phyloP scores from a whole-genome alignment of 371 early-diverging fungal species.

The Coemansia sp. region DNA sequence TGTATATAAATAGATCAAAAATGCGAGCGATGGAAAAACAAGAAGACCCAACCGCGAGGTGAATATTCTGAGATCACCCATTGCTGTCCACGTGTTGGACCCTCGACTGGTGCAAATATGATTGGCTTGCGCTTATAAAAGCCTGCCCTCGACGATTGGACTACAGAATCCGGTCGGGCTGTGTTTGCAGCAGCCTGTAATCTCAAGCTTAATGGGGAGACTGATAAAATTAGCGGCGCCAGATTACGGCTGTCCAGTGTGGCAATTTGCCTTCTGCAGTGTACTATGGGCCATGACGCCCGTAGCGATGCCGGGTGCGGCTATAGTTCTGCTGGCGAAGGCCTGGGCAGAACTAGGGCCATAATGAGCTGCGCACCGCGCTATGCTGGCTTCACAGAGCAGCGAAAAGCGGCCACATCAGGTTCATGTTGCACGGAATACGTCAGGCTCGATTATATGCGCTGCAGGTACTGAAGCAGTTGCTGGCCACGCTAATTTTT shows the following conservation, averaged over 20 bases:
- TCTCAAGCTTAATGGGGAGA: neutral
- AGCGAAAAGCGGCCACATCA: conserved; percentile 48
- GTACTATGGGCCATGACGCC: neutral
- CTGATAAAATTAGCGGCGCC: conserved; percentile 1
- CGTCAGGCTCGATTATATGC: neutral
- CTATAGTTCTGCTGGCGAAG: conserved; percentile 47
- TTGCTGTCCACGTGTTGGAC: neutral
- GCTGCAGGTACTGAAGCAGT: too few relatives aligned
- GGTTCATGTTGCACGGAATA: neutral
- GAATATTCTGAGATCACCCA: neutral
- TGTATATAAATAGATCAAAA: neutral
- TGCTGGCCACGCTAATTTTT: too few relatives aligned
- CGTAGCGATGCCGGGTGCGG: conserved; percentile 19
- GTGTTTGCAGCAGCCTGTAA: neutral
- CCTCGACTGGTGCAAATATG: neutral
- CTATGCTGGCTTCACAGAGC: conserved; percentile 53
- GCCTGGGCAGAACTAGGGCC: conserved; percentile 46
- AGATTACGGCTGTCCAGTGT: neutral
- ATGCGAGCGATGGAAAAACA: neutral
- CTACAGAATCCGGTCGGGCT: neutral
- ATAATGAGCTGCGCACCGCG: conserved; percentile 46
- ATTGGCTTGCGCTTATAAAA: neutral
- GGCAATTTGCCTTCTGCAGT: neutral
- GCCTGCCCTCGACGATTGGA: neutral
- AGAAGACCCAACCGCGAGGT: neutral